A percentile compares a stretch with the other conserved stretches of the same genome.
phyloP scores from a whole-genome alignment of 2,329 filamentous ascomycete species.

The Pseudogymnoascus sp. region DNA sequence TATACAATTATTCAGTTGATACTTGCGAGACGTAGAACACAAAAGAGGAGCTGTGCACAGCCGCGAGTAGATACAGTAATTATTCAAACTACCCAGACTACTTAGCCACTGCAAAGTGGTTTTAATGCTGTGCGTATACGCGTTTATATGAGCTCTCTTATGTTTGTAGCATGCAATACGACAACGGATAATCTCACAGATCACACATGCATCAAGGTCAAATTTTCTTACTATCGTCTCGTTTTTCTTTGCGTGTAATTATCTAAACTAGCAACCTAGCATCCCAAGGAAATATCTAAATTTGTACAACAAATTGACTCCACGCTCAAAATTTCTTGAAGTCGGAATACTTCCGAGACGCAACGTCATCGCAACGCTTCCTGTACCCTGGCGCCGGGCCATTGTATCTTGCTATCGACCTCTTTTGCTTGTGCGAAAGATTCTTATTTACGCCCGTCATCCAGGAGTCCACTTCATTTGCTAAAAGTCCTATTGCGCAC shows the following conservation, averaged over 20 bases:
- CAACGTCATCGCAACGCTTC: slow-evolving; percentile 29
- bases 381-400: slow-evolving; percentile 38
- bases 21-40: not conserved
- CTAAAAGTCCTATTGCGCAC: slow-evolving; percentile 36
- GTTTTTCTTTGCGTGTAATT: slow-evolving; percentile 14
- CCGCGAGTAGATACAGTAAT: not conserved
- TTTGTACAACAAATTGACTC: not conserved
- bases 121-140: not conserved
- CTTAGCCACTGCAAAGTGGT: too few relatives aligned
- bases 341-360: slow-evolving; percentile 5
- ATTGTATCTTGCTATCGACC: slow-evolving; percentile 39
- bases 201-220: not conserved
- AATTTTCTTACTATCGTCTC: not conserved
- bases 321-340: slow-evolving; percentile 20
- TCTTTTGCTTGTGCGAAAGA: slow-evolving; percentile 36
- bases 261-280: not conserved
- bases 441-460: slow-evolving; percentile 49
- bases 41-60: not conserved
- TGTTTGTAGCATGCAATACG: not conserved
- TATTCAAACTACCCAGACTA: too few relatives aligned
- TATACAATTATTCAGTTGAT: not conserved
- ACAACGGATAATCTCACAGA: not conserved
- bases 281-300: not conserved
- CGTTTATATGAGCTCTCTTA: not conserved
- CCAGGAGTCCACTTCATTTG: slow-evolving; percentile 44